phyloP scores from a whole-genome alignment of 1,139 yeast genomes.

The Yamadazyma atmosphaerica region DNA sequence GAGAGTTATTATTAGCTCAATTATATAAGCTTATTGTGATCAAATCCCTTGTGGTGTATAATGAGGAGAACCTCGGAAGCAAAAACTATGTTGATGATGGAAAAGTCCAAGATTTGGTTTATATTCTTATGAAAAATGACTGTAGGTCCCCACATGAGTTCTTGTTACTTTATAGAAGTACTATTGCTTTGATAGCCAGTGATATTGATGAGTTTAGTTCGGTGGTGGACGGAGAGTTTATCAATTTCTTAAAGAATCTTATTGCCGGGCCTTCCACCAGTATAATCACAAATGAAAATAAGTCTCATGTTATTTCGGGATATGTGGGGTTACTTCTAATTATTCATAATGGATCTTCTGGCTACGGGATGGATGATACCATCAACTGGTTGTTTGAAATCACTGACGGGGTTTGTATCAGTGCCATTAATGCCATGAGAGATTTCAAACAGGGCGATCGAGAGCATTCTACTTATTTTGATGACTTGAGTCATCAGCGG shows the following conservation, averaged over 20 bases:
- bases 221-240: conserved; percentile 41
- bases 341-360: conserved; percentile 49
- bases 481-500: conserved; percentile 39
- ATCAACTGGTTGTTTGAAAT: conserved; percentile 44
- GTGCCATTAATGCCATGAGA: conserved; percentile 33
- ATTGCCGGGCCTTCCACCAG: conserved; percentile 37
- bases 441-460: conserved; percentile 43
- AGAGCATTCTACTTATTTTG: conserved; percentile 43
- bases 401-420: conserved; percentile 44
- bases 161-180: conserved; percentile 41
- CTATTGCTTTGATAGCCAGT: conserved; percentile 44
- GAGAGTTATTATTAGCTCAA: conserved; percentile 54
- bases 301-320: conserved; percentile 45
- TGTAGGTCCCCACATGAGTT: conserved; percentile 46
- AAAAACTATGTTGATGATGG: conserved; percentile 37
- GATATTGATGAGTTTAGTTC: conserved; percentile 55
- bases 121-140: conserved; percentile 30
- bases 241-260: conserved; percentile 32
- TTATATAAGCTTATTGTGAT: conserved; percentile 48
- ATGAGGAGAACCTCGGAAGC: conserved; percentile 38
- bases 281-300: conserved; percentile 37
- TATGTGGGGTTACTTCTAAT: conserved; percentile 45
- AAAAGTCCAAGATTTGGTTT: conserved; percentile 34
- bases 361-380: conserved; percentile 50
- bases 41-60: conserved; percentile 39